Conservation (phyloP, 176 grass and related monocot genomes). For the Zea luxurians region DNA sequence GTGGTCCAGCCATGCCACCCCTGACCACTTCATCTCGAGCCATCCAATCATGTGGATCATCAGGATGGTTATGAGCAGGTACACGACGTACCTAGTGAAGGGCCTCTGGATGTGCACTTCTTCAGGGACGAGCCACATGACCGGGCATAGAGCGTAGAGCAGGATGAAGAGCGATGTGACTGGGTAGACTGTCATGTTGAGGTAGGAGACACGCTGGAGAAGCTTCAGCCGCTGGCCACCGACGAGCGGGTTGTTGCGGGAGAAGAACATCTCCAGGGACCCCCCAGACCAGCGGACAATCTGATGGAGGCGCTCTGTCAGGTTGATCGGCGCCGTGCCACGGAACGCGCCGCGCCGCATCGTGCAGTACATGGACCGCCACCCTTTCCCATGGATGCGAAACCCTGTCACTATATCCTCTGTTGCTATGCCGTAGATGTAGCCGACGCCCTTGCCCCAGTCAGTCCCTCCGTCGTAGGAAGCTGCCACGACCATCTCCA, state of each 20-base stretch:
- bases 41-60: constrained; percentile 33
- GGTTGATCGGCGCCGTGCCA: constrained; percentile 39
- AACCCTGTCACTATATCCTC: constrained; percentile 38
- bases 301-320: constrained; percentile 33
- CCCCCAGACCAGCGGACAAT: constrained; percentile 45
- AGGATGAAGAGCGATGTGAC: constrained; percentile 32
- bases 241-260: constrained; percentile 28
- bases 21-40: constrained; percentile 31
- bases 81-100: constrained; percentile 22
- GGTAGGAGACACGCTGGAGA: constrained; percentile 34
- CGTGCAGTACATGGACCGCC: constrained; percentile 30
- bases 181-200: constrained; percentile 38
- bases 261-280: constrained; percentile 48
- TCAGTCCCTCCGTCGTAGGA: constrained; percentile 15
- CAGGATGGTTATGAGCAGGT: constrained; percentile 17
- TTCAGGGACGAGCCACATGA: constrained; percentile 28
- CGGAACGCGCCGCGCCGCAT: constrained; percentile 31
- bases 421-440: constrained; percentile 37
- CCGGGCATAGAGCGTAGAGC: constrained; percentile 18
- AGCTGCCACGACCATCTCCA: background rate
- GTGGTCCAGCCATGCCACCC: constrained; percentile 22
- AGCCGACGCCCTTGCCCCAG: constrained; percentile 28
- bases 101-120: constrained; percentile 26
- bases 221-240: background rate
- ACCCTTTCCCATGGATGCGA: constrained; percentile 34